These are phyloP conservation scores for Hericium rajendrae DNA, from an alignment of 768 basidiomycete genomes.

Conservation along the genomic window DNA sequence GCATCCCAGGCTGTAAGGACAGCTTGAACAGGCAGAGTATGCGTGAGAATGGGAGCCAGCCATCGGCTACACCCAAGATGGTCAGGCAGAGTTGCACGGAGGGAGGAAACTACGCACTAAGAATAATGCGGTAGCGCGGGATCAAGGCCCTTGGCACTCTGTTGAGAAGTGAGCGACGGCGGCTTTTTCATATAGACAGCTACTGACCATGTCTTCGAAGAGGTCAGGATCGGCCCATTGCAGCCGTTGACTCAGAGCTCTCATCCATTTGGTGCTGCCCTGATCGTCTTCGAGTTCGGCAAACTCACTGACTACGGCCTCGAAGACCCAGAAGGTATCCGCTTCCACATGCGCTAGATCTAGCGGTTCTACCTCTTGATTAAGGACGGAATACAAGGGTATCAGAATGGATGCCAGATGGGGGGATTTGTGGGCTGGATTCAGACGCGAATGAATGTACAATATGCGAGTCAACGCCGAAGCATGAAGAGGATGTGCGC, in stretches of 20 bases:
- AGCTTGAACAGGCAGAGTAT: conserved; percentile 57
- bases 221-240: conserved; percentile 58
- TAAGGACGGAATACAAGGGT: conserved; percentile 54
- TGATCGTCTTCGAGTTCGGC: conserved; percentile 66
- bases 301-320: conserved; percentile 63
- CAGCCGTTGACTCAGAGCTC: conserved; percentile 48
- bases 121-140: conserved; percentile 72
- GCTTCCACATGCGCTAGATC: conserved; percentile 65
- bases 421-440: conserved; percentile 61
- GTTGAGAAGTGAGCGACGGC: conserved; percentile 2
- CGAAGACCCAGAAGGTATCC: conserved; percentile 77
- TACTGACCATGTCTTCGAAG: conserved; percentile 45
- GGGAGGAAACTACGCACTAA: conserved; percentile 38
- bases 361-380: conserved; percentile 50
- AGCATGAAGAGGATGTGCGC: conserved; percentile 48
- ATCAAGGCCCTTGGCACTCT: conserved; percentile 60
- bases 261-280: conserved; percentile 52
- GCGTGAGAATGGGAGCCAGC: conserved; percentile 62
- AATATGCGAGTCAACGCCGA: conserved; percentile 60
- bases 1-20: conserved; percentile 63
- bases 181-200: not conserved
- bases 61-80: conserved; percentile 43
- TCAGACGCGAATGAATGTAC: conserved; percentile 61
- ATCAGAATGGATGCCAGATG: conserved; percentile 62
- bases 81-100: not conserved